phyloP scores from a whole-genome alignment of 2,329 filamentous ascomycete genomes.

The Beauveria bassiana region DNA sequence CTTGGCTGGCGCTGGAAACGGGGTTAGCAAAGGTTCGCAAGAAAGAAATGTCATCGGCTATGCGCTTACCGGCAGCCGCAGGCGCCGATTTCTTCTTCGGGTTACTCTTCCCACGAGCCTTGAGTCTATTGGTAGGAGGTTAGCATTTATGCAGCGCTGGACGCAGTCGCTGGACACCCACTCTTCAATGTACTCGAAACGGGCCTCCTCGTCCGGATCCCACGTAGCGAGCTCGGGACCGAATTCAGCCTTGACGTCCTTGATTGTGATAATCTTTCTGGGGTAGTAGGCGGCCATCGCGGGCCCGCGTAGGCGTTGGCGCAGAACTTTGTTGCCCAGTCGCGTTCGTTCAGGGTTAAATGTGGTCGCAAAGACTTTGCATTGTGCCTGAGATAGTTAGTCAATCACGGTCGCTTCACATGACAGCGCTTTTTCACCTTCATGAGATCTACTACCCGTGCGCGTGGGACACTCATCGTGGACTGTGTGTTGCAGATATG shows the following conservation, averaged over 20 bases:
- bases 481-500: conserved; percentile 4
- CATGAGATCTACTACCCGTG: conserved; percentile 63
- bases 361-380: conserved; percentile 81
- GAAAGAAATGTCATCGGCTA: background rate
- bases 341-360: conserved; percentile 81
- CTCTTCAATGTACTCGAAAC: conserved; percentile 67
- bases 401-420: too few species aligned
- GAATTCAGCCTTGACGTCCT: conserved; percentile 66
- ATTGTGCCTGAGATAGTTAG: conserved; percentile 59
- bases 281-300: conserved; percentile 84
- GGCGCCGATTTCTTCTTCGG: conserved; percentile 77
- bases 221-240: conserved; percentile 57
- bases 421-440: conserved; percentile 48
- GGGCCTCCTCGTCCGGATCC: conserved; percentile 71
- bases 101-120: conserved; percentile 74
- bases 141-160: conserved; percentile 17
- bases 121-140: conserved; percentile 45
- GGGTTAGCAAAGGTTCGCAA: background rate
- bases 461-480: conserved; percentile 55
- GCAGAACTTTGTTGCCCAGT: conserved; percentile 85
- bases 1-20: conserved; percentile 18
- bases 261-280: conserved; percentile 60
- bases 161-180: conserved; percentile 26
- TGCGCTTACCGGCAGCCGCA: conserved; percentile 21
- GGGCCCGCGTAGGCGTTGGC: conserved; percentile 80